These are phyloP conservation scores for Lophium mytilinum DNA, from an alignment of 495 filamentous ascomycete genomes.

Conservation along the genomic window DNA sequence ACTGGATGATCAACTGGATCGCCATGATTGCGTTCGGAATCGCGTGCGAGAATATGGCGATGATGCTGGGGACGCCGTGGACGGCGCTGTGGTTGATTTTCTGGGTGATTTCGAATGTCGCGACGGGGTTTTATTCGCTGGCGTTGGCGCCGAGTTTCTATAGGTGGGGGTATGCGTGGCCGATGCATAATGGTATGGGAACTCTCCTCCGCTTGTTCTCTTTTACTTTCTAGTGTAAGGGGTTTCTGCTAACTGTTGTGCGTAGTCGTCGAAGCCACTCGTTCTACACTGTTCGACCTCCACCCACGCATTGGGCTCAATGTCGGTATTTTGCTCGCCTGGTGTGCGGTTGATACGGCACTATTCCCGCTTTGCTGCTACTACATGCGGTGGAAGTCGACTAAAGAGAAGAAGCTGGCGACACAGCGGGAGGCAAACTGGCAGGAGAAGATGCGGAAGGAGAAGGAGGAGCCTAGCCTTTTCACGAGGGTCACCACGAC, in stretches of 20 bases:
- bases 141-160: conserved; percentile 54
- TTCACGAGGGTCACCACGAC: conserved; percentile 18
- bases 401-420: conserved; percentile 7
- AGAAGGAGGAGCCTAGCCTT: conserved; percentile 16
- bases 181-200: conserved; percentile 53
- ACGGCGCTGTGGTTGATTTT: conserved; percentile 66
- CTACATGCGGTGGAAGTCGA: conserved; percentile 18
- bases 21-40: conserved; percentile 63
- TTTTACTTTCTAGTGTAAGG: not conserved
- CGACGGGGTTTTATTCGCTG: conserved; percentile 56
- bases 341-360: conserved; percentile 47
- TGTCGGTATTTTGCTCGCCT: conserved; percentile 55
- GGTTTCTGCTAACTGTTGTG: conserved; percentile 1
- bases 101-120: conserved; percentile 67
- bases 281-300: conserved; percentile 56
- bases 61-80: conserved; percentile 60
- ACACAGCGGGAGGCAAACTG: conserved; percentile 13
- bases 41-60: conserved; percentile 65
- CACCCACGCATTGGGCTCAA: conserved; percentile 55
- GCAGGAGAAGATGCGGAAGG: conserved; percentile 21
- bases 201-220: not conserved
- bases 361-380: conserved; percentile 55
- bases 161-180: conserved; percentile 64
- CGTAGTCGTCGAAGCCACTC: conserved; percentile 53
- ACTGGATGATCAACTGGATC: conserved; percentile 68